Conservation (phyloP, 2,329 filamentous ascomycete species). For the Emydomyces testavorans region DNA sequence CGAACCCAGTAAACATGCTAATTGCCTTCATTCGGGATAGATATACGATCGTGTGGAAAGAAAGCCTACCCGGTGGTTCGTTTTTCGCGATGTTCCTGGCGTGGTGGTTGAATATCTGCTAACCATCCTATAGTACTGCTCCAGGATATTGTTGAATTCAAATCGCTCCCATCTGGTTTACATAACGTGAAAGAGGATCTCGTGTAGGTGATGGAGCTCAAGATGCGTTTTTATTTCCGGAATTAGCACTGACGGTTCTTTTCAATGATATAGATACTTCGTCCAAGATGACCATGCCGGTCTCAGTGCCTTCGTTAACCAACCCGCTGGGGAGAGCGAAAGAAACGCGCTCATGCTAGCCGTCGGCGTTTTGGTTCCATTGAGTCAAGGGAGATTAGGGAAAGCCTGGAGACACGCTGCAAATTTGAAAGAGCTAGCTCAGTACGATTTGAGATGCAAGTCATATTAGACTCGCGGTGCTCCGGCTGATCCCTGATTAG, state of each 20-base stretch:
- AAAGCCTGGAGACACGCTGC: slow-evolving; percentile 81
- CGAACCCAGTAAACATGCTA: neutral
- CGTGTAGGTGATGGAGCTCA: slow-evolving; percentile 33
- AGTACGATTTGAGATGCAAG: slow-evolving; percentile 37
- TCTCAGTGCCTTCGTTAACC: slow-evolving; percentile 82
- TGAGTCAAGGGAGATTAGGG: slow-evolving; percentile 75
- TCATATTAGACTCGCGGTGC: neutral
- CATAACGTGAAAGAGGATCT: slow-evolving; percentile 82
- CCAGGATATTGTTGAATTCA: slow-evolving; percentile 87
- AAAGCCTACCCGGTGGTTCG: slow-evolving; percentile 54
- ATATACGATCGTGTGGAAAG: slow-evolving; percentile 81
- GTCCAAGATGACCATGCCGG: slow-evolving; percentile 75
- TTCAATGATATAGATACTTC: slow-evolving; percentile 59
- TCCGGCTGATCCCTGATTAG: slow-evolving; percentile 20
- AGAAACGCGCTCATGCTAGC: slow-evolving; percentile 88
- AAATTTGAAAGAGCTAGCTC: slow-evolving; percentile 60
- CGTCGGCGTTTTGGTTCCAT: slow-evolving; percentile 74
- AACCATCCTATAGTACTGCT: slow-evolving; percentile 42
- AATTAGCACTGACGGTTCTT: neutral
- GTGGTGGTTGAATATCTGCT: neutral
- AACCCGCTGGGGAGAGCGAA: slow-evolving; percentile 62
- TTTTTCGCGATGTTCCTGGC: slow-evolving; percentile 11
- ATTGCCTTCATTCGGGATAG: slow-evolving; percentile 29
- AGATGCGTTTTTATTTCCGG: too few species aligned
- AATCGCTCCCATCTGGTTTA: slow-evolving; percentile 83